phyloP scores from a whole-genome alignment of 768 basidiomycete species.

The Mycena leptocephala region DNA sequence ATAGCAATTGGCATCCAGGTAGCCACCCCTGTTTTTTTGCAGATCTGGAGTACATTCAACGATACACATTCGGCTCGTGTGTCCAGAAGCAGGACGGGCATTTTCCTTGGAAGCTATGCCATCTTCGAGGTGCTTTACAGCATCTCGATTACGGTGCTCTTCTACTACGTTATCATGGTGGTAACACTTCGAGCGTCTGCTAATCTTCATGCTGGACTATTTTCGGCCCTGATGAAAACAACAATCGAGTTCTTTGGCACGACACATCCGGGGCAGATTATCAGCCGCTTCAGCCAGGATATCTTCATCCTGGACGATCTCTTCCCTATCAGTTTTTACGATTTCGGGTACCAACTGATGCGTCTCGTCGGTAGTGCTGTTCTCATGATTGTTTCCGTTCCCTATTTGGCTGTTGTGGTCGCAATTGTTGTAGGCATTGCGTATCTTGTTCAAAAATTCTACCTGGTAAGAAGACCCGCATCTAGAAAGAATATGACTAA shows the following conservation, averaged over 20 bases:
- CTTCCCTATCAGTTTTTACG: conserved; percentile 63
- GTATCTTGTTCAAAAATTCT: conserved; percentile 42
- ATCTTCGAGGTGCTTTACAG: conserved; percentile 24
- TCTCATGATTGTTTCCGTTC: conserved; percentile 67
- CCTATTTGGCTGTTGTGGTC: conserved; percentile 72
- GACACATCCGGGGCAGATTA: conserved; percentile 59
- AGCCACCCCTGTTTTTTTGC: conserved; percentile 26
- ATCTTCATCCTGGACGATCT: conserved; percentile 44
- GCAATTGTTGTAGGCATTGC: conserved; percentile 63
- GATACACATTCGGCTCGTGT: conserved; percentile 14
- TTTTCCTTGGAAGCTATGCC: conserved; percentile 22
- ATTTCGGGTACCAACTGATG: conserved; percentile 62
- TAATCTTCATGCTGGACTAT: conserved; percentile 45
- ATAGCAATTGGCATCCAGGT: conserved; percentile 27
- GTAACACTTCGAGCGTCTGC: conserved; percentile 26
- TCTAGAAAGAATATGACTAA: conserved; percentile 60
- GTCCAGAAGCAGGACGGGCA: neutral
- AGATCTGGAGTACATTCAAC: conserved; percentile 34
- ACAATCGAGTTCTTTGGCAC: conserved; percentile 75
- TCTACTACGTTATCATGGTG: conserved; percentile 30
- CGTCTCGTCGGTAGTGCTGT: conserved; percentile 68
- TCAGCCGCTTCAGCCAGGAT: conserved; percentile 63
- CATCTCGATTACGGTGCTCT: conserved; percentile 21
- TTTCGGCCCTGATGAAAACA: conserved; percentile 66
- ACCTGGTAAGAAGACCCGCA: conserved; percentile 50